These are phyloP conservation scores for Peronospora destructor DNA, from an alignment of 352 stramenopile genomes.

Conservation along the genomic window DNA sequence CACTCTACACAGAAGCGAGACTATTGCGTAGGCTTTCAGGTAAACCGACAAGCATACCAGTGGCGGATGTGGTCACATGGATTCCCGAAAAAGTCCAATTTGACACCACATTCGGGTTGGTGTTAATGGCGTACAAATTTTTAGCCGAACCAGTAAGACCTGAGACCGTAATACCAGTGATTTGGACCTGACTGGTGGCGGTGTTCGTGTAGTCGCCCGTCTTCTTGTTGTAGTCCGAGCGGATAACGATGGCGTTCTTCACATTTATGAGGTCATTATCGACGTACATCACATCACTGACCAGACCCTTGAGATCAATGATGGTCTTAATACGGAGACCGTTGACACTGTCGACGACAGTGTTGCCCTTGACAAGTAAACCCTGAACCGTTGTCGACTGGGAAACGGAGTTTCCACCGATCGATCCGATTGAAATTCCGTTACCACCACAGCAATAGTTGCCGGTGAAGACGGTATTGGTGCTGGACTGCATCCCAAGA, in stretches of 20 bases:
- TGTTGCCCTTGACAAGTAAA: neutral
- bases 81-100: neutral
- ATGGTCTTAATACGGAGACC: neutral
- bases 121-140: neutral
- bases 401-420: neutral
- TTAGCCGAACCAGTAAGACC: constrained; percentile 1
- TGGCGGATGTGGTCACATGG: neutral
- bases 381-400: neutral
- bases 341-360: constrained; percentile 1
- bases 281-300: constrained; percentile 1
- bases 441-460: neutral
- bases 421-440: neutral
- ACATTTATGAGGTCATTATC: neutral
- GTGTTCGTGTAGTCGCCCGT: constrained; percentile 5
- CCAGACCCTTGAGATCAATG: neutral
- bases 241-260: neutral
- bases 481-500: neutral
- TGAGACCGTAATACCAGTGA: constrained; percentile 5
- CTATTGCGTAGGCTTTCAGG: neutral
- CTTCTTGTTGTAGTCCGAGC: constrained; percentile 14
- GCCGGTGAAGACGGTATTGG: neutral
- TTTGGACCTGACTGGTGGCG: constrained; percentile 4
- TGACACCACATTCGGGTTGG: constrained; percentile 1
- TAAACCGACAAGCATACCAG: neutral
- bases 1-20: too few species aligned